These are phyloP conservation scores for Phytophthora multivora DNA, from an alignment of 352 stramenopile genomes.

Conservation along the genomic window DNA sequence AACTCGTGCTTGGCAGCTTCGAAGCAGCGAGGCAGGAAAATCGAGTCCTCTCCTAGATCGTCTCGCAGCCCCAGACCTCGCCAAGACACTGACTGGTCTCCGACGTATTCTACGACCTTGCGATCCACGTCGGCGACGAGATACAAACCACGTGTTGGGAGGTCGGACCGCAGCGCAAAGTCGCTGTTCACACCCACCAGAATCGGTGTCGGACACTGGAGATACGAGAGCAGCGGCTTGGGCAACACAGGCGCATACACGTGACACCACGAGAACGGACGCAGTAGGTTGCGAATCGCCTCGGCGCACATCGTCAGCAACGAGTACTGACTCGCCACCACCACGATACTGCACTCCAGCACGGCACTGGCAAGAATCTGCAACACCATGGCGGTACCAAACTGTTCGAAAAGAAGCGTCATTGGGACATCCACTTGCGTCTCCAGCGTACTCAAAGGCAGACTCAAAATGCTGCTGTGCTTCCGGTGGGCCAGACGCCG, in stretches of 20 bases:
- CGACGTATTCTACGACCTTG: constrained; percentile 73
- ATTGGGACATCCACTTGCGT: constrained; percentile 72
- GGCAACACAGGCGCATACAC: constrained; percentile 89
- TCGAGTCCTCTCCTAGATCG: constrained; percentile 33
- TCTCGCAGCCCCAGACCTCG: constrained; percentile 57
- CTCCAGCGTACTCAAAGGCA: constrained; percentile 47
- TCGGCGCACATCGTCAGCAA: constrained; percentile 84
- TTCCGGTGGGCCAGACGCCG: constrained; percentile 35
- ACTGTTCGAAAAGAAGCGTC: constrained; percentile 66
- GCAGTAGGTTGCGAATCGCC: constrained; percentile 82
- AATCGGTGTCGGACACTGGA: constrained; percentile 91
- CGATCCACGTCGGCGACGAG: constrained; percentile 78
- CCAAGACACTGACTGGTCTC: constrained; percentile 60
- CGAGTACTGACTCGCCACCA: constrained; percentile 85
- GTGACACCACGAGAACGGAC: constrained; percentile 90
- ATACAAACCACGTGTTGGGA: constrained; percentile 75
- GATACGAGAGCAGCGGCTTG: constrained; percentile 83
- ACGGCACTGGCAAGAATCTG: constrained; percentile 83
- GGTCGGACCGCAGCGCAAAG: constrained; percentile 58
- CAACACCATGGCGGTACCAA: constrained; percentile 67
- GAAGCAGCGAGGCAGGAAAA: constrained; percentile 63
- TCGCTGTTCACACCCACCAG: constrained; percentile 84
- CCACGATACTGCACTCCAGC: constrained; percentile 88
- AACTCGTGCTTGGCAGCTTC: constrained; percentile 59
- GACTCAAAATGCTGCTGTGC: constrained; percentile 49